phyloP scores from a whole-genome alignment of 495 filamentous ascomycete species.

The Cercophora sp. region DNA sequence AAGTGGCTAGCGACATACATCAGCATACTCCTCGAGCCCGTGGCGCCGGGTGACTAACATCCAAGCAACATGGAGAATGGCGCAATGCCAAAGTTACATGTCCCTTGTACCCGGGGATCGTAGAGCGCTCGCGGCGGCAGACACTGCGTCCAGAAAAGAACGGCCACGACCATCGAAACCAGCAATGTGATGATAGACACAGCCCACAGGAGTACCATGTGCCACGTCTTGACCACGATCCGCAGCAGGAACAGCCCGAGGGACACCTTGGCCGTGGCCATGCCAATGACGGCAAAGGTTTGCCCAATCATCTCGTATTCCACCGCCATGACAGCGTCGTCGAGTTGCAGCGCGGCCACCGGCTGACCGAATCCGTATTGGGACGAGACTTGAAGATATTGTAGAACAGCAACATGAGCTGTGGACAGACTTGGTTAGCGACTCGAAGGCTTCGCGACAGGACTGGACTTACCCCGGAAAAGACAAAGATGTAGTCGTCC shows the following conservation, averaged over 20 bases:
- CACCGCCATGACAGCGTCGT: constrained; percentile 27
- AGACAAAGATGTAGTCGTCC: constrained; percentile 31
- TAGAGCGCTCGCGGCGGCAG: constrained; percentile 11
- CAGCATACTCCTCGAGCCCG: not conserved
- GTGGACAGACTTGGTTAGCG: not conserved
- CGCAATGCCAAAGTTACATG: constrained; percentile 12
- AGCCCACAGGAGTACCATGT: constrained; percentile 27
- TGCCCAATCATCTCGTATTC: constrained; percentile 39
- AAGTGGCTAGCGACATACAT: constrained; percentile 6
- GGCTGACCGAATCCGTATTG: constrained; percentile 33
- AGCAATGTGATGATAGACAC: constrained; percentile 4
- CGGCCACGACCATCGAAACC: not conserved
- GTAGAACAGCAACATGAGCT: constrained; percentile 16
- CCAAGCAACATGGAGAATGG: constrained; percentile 19
- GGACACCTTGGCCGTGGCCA: constrained; percentile 37
- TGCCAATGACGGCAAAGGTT: constrained; percentile 36
- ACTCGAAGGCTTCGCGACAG: not conserved
- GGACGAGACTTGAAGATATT: constrained; percentile 8
- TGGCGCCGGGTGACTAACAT: constrained; percentile 3
- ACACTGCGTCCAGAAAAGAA: constrained; percentile 16
- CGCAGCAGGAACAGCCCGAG: constrained; percentile 40
- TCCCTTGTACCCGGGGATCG: constrained; percentile 14
- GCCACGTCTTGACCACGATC: constrained; percentile 32
- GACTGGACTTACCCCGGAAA: constrained; percentile 13
- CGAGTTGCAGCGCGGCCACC: constrained; percentile 23